These are phyloP conservation scores for Mortierella sp. DNA, from an alignment of 371 early-diverging fungal genomes.

Conservation along the genomic window DNA sequence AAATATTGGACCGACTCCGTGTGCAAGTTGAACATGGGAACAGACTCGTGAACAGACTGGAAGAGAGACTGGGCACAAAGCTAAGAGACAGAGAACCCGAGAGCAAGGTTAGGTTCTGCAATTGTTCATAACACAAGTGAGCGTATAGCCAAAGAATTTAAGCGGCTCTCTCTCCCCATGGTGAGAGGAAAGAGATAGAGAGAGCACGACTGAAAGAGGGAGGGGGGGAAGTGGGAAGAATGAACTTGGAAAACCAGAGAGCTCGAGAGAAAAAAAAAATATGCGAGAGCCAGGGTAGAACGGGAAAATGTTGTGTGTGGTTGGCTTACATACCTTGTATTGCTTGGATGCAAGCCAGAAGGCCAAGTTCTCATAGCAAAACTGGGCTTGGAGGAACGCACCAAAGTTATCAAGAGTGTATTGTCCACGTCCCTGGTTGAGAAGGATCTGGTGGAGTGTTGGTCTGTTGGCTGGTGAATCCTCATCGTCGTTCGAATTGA, in stretches of 20 bases:
- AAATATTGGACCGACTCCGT: slow-evolving; percentile 15
- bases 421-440: slow-evolving; percentile 14
- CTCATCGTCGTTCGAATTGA: slow-evolving; percentile 36
- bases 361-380: slow-evolving; percentile 34
- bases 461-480: slow-evolving; percentile 17
- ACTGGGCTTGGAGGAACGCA: slow-evolving; percentile 21
- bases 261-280: no score
- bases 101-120: no score
- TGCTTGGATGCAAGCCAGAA: slow-evolving; percentile 32
- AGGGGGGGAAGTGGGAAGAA: no score
- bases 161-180: no score
- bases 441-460: slow-evolving; percentile 18
- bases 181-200: no score
- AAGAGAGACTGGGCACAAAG: slow-evolving; percentile 47
- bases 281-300: no score
- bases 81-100: no score
- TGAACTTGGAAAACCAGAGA: no score
- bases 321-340: slow-evolving; percentile 47
- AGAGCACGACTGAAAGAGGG: slow-evolving; percentile 49
- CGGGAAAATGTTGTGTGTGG: no score
- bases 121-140: no score
- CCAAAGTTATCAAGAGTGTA: slow-evolving; percentile 27
- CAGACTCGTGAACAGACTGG: background rate
- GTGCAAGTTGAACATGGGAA: slow-evolving; percentile 27
- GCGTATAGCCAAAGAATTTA: no score